Evolutionary conservation across 106 monocot genomes (phyloP).

Genomic region (Dendrobium chrysotoxum): DNA sequence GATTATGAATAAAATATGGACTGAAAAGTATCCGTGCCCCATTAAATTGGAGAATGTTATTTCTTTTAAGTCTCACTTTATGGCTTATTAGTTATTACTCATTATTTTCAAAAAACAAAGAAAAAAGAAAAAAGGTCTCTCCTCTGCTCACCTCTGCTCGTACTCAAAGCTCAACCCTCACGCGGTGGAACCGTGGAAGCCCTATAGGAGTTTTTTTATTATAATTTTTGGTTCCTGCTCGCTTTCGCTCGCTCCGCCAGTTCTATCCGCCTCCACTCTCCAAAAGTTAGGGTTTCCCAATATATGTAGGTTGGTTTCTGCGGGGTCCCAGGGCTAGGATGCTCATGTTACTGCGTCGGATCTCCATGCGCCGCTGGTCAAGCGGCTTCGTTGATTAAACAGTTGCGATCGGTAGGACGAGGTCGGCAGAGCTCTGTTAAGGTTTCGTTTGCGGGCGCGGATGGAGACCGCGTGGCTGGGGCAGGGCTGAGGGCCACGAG

Average conservation of each 20-base stretch:
- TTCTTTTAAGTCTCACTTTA: too few species aligned
- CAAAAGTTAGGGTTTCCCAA: conserved; percentile 6
- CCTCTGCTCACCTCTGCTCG: too few species aligned
- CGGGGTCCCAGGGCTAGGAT: neutral
- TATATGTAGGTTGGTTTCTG: neutral
- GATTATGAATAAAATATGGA: too few species aligned
- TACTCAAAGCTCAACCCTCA: neutral
- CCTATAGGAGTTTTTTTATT: neutral
- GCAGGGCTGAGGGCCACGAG: neutral
- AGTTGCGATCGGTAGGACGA: neutral
- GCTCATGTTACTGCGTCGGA: neutral
- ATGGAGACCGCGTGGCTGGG: neutral
- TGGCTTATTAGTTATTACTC: too few species aligned
- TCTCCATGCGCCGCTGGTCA: conserved; percentile 11
- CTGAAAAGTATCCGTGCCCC: too few species aligned
- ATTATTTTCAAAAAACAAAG: too few species aligned
- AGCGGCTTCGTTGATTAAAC: conserved; percentile 1
- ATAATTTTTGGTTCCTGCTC: neutral
- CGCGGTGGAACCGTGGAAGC: neutral
- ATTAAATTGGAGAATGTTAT: too few species aligned
- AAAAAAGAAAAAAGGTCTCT: too few species aligned
- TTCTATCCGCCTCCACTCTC: conserved; percentile 6
- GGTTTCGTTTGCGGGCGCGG: neutral
- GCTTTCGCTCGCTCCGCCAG: neutral
- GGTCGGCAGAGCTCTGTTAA: neutral